Evolutionary conservation across 2,329 filamentous ascomycete genomes (phyloP), one percentile per base, ranked within the genome.

Genomic region (Colletotrichum chrysophilum): DNA sequence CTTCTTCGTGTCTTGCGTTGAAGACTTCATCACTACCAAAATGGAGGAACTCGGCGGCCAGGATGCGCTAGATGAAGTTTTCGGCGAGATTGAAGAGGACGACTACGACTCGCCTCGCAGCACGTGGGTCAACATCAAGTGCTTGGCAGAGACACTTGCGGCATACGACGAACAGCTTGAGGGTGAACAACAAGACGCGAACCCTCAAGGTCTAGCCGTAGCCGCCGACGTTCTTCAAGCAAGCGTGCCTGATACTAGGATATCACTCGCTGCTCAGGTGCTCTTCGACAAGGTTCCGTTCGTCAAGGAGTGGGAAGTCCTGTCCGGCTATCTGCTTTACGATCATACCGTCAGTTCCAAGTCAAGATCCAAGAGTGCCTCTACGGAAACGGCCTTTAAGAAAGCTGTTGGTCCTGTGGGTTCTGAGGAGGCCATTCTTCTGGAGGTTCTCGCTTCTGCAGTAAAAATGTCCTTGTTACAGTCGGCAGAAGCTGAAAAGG

Each of bases 81-180:
- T 98, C 72, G 91, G 92, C 10, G 91, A 91, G 2, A 89, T 91
- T 48, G 91, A 94, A n/a, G 93, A 94, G 18, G 94, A 96, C 14
- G 93, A 96, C 78, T 94, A 92, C 77, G 93, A 94, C 69, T 92
- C 92, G 3, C 95, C 96, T 4, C 93, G 94, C 76, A 88, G 92
- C 61, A 93, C 94, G 77, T 99, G 97, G 97, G 91, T 98, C 80
- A 95, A 95, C 81, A 92, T 97, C 82, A 99, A 98, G 85, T 96
- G 94, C 78, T 88, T 99, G 16, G 95, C 94, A 4, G 95, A 98
- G 83, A 94, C 94, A 13, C 88, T 99, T 30, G 91, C 94, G 36
- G 91, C 92, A 12, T 98, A 98, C 80, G 95, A 98, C 81, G 88
- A 90, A 7, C 93, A 95, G 79, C 88, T 93, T 58, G 88, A 91